Evolutionary conservation across 805 yeast genomes (phyloP).

Genomic region (Lipomyces sp.): DNA sequence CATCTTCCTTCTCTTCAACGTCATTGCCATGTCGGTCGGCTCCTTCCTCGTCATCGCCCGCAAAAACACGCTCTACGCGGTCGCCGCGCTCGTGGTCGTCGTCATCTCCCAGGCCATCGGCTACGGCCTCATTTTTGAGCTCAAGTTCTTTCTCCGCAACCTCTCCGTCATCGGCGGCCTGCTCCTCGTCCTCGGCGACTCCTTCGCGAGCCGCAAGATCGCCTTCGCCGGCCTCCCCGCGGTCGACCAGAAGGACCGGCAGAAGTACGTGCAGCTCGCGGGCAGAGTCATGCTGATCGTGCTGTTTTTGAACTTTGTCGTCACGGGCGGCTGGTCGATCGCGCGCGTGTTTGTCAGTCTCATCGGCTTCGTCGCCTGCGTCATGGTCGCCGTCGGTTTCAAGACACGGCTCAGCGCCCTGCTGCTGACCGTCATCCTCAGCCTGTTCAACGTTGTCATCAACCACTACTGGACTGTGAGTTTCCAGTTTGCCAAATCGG

Average conservation of each 20-base stretch:
- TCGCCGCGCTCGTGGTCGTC: conserved; percentile 64
- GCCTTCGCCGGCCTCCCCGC: conserved; percentile 26
- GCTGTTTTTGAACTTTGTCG: conserved; percentile 78
- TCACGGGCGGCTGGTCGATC: conserved; percentile 69
- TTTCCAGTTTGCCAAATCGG: too few relatives aligned
- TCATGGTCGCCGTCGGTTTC: conserved; percentile 84
- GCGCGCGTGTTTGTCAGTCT: conserved; percentile 62
- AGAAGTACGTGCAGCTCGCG: conserved; percentile 77
- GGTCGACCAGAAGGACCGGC: conserved; percentile 51
- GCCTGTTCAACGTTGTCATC: conserved; percentile 69
- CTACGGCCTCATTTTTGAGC: conserved; percentile 81
- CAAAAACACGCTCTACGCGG: conserved; percentile 65
- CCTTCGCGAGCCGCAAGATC: conserved; percentile 67
- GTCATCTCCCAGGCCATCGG: conserved; percentile 80
- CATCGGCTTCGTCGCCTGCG: conserved; percentile 65
- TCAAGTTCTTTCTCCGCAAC: conserved; percentile 79
- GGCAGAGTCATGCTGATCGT: conserved; percentile 85
- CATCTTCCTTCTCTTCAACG: conserved; percentile 62
- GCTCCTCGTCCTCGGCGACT: conserved; percentile 79
- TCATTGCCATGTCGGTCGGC: conserved; percentile 67
- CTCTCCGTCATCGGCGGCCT: conserved; percentile 90
- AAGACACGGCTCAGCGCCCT: conserved; percentile 87
- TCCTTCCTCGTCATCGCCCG: conserved; percentile 69
- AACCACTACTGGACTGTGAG: conserved; percentile 79
- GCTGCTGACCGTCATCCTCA: conserved; percentile 59